Conservation (phyloP, 495 filamentous ascomycete genomes). For the Xylaria cubensis region DNA sequence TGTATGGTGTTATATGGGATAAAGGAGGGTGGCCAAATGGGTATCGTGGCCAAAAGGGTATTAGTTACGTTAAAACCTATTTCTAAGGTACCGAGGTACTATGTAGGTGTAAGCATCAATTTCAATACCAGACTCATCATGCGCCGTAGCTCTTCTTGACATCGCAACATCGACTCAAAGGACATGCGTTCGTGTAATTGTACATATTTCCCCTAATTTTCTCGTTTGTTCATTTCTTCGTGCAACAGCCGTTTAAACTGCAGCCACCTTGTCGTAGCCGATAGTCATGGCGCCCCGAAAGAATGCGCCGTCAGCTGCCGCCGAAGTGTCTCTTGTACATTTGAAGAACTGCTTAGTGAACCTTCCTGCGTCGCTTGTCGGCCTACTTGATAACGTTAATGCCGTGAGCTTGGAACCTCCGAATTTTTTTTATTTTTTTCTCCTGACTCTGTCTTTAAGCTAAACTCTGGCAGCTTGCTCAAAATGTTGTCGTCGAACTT, state of each 20-base stretch:
- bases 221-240: not conserved
- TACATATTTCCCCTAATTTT: slow-evolving; percentile 16
- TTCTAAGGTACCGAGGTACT: too few relatives aligned
- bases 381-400: slow-evolving; percentile 83
- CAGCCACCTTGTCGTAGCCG: slow-evolving; percentile 32
- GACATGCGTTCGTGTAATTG: slow-evolving; percentile 6
- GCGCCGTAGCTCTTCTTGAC: not conserved
- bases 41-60: too few relatives aligned
- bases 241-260: not conserved
- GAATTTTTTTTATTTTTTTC: not conserved
- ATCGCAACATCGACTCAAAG: not conserved
- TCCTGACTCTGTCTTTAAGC: slow-evolving; percentile 4
- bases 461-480: slow-evolving; percentile 66
- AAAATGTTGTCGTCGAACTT: slow-evolving; percentile 96
- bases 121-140: slow-evolving; percentile 10
- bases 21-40: too few relatives aligned
- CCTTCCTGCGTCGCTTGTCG: slow-evolving; percentile 82
- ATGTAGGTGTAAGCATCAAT: too few relatives aligned
- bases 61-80: too few relatives aligned
- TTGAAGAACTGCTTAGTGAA: slow-evolving; percentile 96
- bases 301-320: slow-evolving; percentile 70
- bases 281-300: slow-evolving; percentile 64
- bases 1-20: too few relatives aligned
- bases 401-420: slow-evolving; percentile 63
- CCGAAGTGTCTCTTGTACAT: slow-evolving; percentile 79